Percentiles rank a stretch among this genome's conserved stretches.
Evolutionary conservation across 441 rosid genomes (phyloP).

Genomic region (Croton setiger): DNA sequence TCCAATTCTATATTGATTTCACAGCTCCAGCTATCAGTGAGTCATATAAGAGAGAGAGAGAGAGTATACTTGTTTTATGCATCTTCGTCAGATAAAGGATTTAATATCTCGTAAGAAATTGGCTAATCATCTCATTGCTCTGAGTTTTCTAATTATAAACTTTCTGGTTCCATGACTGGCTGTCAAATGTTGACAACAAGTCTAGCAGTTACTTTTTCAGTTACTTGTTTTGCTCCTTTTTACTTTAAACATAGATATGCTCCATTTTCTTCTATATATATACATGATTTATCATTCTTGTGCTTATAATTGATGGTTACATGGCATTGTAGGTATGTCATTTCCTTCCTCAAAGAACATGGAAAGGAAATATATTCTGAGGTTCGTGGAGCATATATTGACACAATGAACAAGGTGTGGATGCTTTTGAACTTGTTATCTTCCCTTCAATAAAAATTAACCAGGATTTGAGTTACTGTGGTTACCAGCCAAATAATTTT

Average conservation of each 20-base stretch:
- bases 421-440: slow-evolving; percentile 7
- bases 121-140: not conserved
- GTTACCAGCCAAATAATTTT: not conserved
- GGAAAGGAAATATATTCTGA: slow-evolving; percentile 88
- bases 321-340: slow-evolving; percentile 59
- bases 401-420: slow-evolving; percentile 99
- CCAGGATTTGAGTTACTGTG: not conserved
- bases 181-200: not conserved
- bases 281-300: not conserved
- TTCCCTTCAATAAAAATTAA: slow-evolving; percentile 11
- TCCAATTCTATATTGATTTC: not conserved
- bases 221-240: slow-evolving; percentile 3
- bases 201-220: not conserved
- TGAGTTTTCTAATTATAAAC: not conserved
- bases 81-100: not conserved
- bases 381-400: slow-evolving; percentile 92
- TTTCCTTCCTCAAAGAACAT: slow-evolving; percentile 89
- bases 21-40: not conserved
- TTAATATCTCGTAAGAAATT: not conserved
- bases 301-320: slow-evolving; percentile 2
- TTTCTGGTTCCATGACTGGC: not conserved
- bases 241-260: not conserved
- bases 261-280: not conserved
- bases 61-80: not conserved
- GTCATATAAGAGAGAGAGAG: not conserved